Percentiles rank a stretch among this genome's conserved stretches.
Evolutionary conservation across 2,329 filamentous ascomycete genomes (phyloP).

Genomic region (Didymosphaeria variabile): DNA sequence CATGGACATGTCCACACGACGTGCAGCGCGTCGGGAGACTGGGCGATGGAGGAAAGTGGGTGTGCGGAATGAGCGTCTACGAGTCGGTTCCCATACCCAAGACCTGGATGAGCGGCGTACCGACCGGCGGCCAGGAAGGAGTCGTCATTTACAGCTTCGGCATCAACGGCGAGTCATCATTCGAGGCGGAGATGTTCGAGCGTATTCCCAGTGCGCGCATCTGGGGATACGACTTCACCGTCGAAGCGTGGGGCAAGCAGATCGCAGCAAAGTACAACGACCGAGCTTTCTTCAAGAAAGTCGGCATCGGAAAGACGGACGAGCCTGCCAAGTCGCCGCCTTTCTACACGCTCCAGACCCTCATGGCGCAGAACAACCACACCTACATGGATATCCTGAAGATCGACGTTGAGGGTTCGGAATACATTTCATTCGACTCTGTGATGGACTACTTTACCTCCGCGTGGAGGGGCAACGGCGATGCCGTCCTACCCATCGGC

Average conservation of each 20-base stretch:
- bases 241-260: conserved; percentile 41
- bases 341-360: conserved; percentile 39
- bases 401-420: conserved; percentile 45
- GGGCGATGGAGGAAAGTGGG: conserved; percentile 47
- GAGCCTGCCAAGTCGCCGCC: conserved; percentile 29
- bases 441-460: conserved; percentile 42
- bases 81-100: conserved; percentile 34
- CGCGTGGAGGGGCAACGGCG: conserved; percentile 27
- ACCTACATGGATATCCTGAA: conserved; percentile 47
- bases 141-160: conserved; percentile 46
- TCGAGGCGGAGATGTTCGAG: conserved; percentile 46
- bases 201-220: conserved; percentile 42
- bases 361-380: conserved; percentile 46
- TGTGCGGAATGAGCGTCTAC: conserved; percentile 46
- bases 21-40: conserved; percentile 43
- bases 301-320: conserved; percentile 40
- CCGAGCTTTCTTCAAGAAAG: conserved; percentile 42
- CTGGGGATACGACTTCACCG: conserved; percentile 46
- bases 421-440: conserved; percentile 41
- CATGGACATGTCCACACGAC: conserved; percentile 46
- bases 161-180: conserved; percentile 46
- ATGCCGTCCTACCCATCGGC: conserved; percentile 39
- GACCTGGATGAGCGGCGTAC: conserved; percentile 19
- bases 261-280: conserved; percentile 26
- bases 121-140: conserved; percentile 28